phyloP scores from a whole-genome alignment of 2,329 filamentous ascomycete species.

The Dryadomyces sulphureus region DNA sequence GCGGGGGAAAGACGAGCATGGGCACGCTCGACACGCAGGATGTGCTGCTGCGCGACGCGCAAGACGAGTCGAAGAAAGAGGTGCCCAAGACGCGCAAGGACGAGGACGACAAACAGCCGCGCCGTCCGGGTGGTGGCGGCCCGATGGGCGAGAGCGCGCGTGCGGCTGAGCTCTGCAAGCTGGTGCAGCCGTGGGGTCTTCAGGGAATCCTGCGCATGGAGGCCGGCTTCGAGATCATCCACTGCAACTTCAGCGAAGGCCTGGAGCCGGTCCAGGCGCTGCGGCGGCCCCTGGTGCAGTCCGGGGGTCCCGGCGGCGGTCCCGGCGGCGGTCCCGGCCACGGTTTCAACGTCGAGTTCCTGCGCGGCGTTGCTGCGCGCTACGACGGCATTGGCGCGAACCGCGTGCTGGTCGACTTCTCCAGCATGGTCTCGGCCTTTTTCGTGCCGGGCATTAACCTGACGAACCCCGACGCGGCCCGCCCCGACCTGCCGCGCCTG shows the following conservation, averaged over 20 bases:
- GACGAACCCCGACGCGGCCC: slow-evolving; percentile 2
- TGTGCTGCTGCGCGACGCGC: slow-evolving; percentile 20
- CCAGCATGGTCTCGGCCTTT: slow-evolving; percentile 4
- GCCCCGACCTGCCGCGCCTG: neutral
- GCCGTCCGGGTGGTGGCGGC: neutral
- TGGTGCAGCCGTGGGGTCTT: slow-evolving; percentile 1
- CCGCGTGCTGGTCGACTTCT: slow-evolving; percentile 3
- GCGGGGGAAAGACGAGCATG: slow-evolving; percentile 27
- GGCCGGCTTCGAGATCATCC: slow-evolving; percentile 6
- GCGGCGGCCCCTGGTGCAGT: neutral
- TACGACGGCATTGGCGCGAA: slow-evolving; percentile 2
- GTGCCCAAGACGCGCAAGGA: neutral
- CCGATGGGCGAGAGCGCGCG: neutral
- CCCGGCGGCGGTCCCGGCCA: no score
- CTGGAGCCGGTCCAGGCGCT: slow-evolving; percentile 1
- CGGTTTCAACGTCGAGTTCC: neutral
- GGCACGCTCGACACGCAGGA: slow-evolving; percentile 59
- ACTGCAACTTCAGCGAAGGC: slow-evolving; percentile 6
- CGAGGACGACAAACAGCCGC: neutral
- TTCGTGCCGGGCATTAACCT: slow-evolving; percentile 3
- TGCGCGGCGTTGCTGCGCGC: neutral
- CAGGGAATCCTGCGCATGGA: slow-evolving; percentile 5
- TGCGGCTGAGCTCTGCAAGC: slow-evolving; percentile 1
- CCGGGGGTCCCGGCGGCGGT: neutral
- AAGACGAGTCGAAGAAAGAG: neutral